A percentile compares a stretch with the other conserved stretches of the same genome.
These are phyloP conservation scores for Rutstroemia sydowiana DNA, from an alignment of 2,329 filamentous ascomycete species.

Conservation along the genomic window DNA sequence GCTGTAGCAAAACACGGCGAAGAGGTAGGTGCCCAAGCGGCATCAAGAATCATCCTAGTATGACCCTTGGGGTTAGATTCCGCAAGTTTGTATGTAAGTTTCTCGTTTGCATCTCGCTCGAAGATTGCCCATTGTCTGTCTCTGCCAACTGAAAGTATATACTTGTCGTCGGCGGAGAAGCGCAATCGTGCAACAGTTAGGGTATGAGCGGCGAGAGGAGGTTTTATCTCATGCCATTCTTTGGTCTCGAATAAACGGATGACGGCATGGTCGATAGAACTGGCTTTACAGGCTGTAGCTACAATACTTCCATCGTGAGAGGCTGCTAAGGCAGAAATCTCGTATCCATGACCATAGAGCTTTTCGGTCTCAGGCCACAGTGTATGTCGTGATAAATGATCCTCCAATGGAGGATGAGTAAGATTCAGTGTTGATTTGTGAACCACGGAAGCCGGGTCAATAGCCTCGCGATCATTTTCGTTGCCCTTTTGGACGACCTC, in stretches of 20 bases:
- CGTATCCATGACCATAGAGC: constrained; percentile 94
- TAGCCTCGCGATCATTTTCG: constrained; percentile 44
- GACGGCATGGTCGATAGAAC: constrained; percentile 87
- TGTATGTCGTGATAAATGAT: constrained; percentile 80
- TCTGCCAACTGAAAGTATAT: constrained; percentile 79
- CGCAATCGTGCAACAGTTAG: constrained; percentile 77
- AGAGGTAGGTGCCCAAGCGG: constrained; percentile 61
- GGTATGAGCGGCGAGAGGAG: constrained; percentile 75
- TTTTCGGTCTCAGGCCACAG: constrained; percentile 96
- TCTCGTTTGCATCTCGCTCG: constrained; percentile 38
- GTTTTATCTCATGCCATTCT: constrained; percentile 80
- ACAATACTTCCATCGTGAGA: constrained; percentile 68
- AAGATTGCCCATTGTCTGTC: constrained; percentile 91
- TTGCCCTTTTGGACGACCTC: constrained; percentile 37
- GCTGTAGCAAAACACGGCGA: constrained; percentile 69
- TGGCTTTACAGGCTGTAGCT: constrained; percentile 89
- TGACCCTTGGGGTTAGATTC: constrained; percentile 77
- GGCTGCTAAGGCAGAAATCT: constrained; percentile 80
- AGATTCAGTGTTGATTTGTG: constrained; percentile 57
- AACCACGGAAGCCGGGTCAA: constrained; percentile 48
- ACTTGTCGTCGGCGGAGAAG: constrained; percentile 68
- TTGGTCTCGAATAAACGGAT: constrained; percentile 84
- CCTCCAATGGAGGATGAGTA: constrained; percentile 75
- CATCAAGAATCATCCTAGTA: constrained; percentile 84
- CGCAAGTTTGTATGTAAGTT: constrained; percentile 45